Evolutionary conservation across 495 filamentous ascomycete species (phyloP), one percentile per base, ranked within the genome.

Genomic region (Clohesyomyces aquaticus): DNA sequence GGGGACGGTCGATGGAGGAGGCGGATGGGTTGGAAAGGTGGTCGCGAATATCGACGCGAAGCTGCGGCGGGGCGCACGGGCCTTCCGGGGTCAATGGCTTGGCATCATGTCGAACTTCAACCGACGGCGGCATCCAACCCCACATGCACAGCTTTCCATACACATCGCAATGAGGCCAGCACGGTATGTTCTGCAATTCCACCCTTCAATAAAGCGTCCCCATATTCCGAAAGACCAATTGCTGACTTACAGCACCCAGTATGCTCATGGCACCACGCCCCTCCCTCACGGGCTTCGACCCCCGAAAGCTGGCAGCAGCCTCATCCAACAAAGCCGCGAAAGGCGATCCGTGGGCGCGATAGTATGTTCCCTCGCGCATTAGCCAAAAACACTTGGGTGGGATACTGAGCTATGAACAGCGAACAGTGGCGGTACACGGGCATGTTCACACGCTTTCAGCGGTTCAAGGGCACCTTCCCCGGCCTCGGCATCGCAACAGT

Each of bases 401-500:
- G 8, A 45, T 45, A 57, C 53, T 52, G 55, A 56, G 22, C 41
- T 46, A 2, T 42, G 28, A 49, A 22, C 75, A 98, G 94, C 64
- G 94, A 98, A 77, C 80, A 88, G 73, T 98, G 94, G 94, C 86
- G 94, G 70, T 97, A 95, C 80, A 85, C 85, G 49, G 95, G 93
- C 67, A 88, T 85, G 43, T 98, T 97, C 82, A 87, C 86, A 59
- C 84, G 93, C 55, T 89, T 77, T 75, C 93, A 95, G 79, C 90
- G 94, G 22, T 96, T 96, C 81, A 89, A 84, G 77, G 79, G 84
- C 58, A 79, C 85, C 56, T 88, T 98, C 77, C 94, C 94, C 27
- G 94, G 94, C 50, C 79, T 98, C 51, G 95, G 94, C 47, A 94
- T 91, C 64, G 94, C 91, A 4, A 88, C 87, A 9, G 93, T 93